Evolutionary conservation across 2,329 filamentous ascomycete genomes (phyloP), one percentile per base, ranked within the genome.

Genomic region (Ophiosphaerella korrae): DNA sequence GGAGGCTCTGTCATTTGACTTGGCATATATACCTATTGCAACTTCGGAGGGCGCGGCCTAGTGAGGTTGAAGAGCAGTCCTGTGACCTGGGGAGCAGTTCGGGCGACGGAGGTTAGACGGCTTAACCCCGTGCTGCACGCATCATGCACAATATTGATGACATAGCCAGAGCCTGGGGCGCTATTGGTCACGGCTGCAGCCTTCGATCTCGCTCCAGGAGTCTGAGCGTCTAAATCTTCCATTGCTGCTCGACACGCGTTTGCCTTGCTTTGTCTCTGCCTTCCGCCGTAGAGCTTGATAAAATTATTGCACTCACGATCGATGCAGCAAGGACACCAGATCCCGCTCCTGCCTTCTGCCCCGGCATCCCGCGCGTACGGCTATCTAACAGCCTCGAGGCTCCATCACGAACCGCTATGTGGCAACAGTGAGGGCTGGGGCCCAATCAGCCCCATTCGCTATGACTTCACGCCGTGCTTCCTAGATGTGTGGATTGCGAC

Each of bases 401-500:
- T 62, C 44, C 63, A 72, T 48, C 77, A 77, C 59, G 89, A 95
- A 72, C 86, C 90, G 50, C 80, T 97, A 74, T 97, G 93, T 77
- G 85, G 88, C 73, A 94, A 96, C 75, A 80, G 82, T 47, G 93
- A 97, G 76, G 95, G 94, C 67, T 99, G 94, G 94, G 95, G 95
- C 1, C 94, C 94, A 18, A 72, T 99, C 71, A 97, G 92, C 75
- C 86, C 87, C 32, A 81, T 86, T 61, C 84, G 93, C 73, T 97
- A 91, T 75, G 94, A 99, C 77, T 92, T 99, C 67, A 97, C 94
- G 13, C 93, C 94, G 35, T 99, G 94, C 79, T 99, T 99, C 71
- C 86, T 97, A 66, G 95, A 99, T 72, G 84, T 96, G 18, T 92
- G 90, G 85, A 84, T 97, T 52, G 85, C 89, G 31, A 77, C 82